Evolutionary conservation across 805 yeast species (phyloP), one percentile per base, ranked within the genome.

Genomic region (Maudiozyma serrabonitensis): DNA sequence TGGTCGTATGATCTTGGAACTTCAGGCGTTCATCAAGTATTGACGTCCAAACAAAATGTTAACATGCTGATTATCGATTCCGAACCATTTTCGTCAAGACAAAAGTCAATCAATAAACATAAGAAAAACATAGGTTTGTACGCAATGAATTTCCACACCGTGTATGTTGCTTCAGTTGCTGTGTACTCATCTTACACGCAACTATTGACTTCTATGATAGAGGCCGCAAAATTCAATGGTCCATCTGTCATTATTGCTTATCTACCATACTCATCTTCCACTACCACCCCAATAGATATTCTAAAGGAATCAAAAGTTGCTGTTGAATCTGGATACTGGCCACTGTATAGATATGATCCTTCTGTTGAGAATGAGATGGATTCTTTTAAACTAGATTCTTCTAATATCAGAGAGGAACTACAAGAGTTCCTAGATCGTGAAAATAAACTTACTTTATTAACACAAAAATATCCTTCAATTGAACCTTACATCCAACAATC

Each of bases 1-100:
- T 91, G 98, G 98, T 78, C 96, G 18, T 89, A 83, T 63, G 98
- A 90, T 69, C 72, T 87, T 57, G 98, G 98, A 40, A 74, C 85
- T 53, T 84, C 96, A 5, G 96, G 97, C 64, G 82, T 91, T 46
- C 97, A 91, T 66, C 83, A 84, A 58, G 82, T 88, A 5, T 72
- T 90, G 43, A 69, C 89, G 31, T 81, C 89, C 0, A 82, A 82
- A 43, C 75, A 81, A 63, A 86, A 87, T 63, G 69, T 90, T 56
- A 91, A 91, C 65, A 76, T 90, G 76, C 77, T 90, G 61, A 74
- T 90, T 52, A 82, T 90, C 60, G 97, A 90, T 64, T 84, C 90
- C n/a, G 90, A 87, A 62, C 91, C 95, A 11, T 75, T 75, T 21
- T 21, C 23, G 15, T 21, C 26, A 51, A 68, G 71, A 38, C 61